phyloP scores from a whole-genome alignment of 2,329 filamentous ascomycete species.

The Diaporthe longicolla region DNA sequence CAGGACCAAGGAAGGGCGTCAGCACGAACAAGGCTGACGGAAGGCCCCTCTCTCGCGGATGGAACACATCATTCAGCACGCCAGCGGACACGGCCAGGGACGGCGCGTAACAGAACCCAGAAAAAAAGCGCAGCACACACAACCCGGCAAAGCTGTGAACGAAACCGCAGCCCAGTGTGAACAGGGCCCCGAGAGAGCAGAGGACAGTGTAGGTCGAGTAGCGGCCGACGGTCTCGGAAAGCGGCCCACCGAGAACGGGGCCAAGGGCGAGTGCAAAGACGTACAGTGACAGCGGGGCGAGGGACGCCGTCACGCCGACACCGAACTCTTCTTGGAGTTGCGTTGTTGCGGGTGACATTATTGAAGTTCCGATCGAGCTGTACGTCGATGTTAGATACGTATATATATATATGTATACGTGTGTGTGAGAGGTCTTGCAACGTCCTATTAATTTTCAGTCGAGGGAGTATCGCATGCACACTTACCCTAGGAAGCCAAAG shows the following conservation, averaged over 20 bases:
- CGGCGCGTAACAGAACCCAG: constrained; percentile 65
- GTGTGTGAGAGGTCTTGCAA: not conserved
- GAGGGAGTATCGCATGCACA: not conserved
- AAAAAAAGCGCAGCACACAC: constrained; percentile 69
- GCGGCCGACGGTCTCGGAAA: constrained; percentile 72
- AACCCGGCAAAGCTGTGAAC: constrained; percentile 65
- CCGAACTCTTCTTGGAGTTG: constrained; percentile 67
- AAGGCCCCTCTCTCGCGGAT: constrained; percentile 56
- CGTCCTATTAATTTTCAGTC: too few species aligned
- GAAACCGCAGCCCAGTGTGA: constrained; percentile 69
- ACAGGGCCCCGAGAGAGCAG: constrained; percentile 64
- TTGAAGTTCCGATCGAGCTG: constrained; percentile 68
- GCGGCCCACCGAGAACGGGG: constrained; percentile 70
- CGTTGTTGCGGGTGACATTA: constrained; percentile 63
- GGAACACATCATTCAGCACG: constrained; percentile 64
- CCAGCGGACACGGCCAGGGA: constrained; percentile 65
- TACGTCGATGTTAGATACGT: constrained; percentile 10
- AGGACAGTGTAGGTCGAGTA: constrained; percentile 64
- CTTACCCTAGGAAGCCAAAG: constrained; percentile 59
- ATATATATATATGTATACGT: not conserved
- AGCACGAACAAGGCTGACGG: constrained; percentile 63
- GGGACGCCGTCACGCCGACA: constrained; percentile 66
- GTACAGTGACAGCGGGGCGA: constrained; percentile 73
- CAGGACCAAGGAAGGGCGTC: constrained; percentile 67
- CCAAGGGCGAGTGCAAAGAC: constrained; percentile 72